Base-by-base conservation (phyloP, 2,329 filamentous ascomycete species). In the Huntiella abstrusa region DNA sequence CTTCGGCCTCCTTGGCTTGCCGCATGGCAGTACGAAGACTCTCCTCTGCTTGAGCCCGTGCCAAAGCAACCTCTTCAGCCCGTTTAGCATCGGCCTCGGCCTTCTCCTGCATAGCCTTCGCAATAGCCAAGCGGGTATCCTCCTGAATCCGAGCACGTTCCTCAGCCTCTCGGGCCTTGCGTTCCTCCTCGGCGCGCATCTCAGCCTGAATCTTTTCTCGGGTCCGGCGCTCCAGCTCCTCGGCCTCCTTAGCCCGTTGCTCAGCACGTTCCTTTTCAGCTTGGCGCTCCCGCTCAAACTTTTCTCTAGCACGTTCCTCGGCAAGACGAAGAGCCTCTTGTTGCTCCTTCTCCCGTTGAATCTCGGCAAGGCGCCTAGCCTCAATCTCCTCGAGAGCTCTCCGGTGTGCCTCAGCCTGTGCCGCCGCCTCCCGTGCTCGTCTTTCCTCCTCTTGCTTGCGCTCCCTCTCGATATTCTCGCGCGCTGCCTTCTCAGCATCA, bases 381-480 rank as follows among this genome's bases (percentile, higher is more conserved):
- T 67, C 64, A 13, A 68, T 66, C 37, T 66, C 68, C 52, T 60
- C 61, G 33, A 61, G 55, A 33, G 59, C 61, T 34, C 56, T 56
- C 13, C 58, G 57, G 11, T 64, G 65, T 0, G 57, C 59, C 45
- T 57, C 59, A 41, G 57, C 55, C 19, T 49, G 52, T 63, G n/a
- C 67, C 66, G 43, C 49, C 1, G 41, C 49, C 11, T 33, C 17
- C 16, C 43, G 45, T 16, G 40, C 38, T 3, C 46, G 43, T 6
- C 50, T 45, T 17, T 70, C 69, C 34, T 69, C 68, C 28, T 66
- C 66, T 3, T 64, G 59, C 53, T 64, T 66, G 11, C 58, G 55
- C 42, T 63, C 60, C 4, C 62, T 63, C 39, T 67, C 64, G n/a
- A 67, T 65, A 36, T 66, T 68, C 52, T 59, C 60, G 28, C 61